Base-by-base conservation (phyloP, 139 green algal genomes). In the Coelastrella sp. region DNA sequence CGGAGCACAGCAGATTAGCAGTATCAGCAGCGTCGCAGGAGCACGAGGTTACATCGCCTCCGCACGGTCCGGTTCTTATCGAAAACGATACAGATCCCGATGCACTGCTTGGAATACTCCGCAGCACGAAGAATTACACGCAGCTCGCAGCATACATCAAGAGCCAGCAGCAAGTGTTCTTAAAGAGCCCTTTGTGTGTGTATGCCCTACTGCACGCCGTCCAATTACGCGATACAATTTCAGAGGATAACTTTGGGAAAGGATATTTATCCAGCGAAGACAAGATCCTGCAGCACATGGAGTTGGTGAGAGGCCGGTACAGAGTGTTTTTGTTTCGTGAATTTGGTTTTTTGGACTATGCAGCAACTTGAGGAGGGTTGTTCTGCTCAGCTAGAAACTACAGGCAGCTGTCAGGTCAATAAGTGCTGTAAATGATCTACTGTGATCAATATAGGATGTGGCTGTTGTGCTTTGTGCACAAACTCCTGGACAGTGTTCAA, bases 201-300 rank as follows among this genome's bases (percentile, higher is more conserved):
- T 88, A 88, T 68, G 66, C 68, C n/a, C 68, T 88, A 68, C 68
- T 88, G 84, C 84, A 88, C 66, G 84, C 84, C 6, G 84, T 88
- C 35, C 68, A 80, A n/a, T 49, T 88, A 68, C 35, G 68, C 10
- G 84, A 81, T 58, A 88, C 84, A 8, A 14, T 88, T n/a, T 66
- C 84, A 6, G 66, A 81, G 6, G 84, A 81, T 10, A 24, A 58
- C 20, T 7, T 88, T 4, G 56, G 66, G 4, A 81, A 68, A 7
- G 84, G 68, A 58, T 61, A 57, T 58, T 22, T 88, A 57, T 49
- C 84, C 8, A 81, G 58, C 6, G 84, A 88, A 49, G 66, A 74
- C 9, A 10, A 66, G 25, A 68, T 88, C 15, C 49, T 88, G 68
- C 20, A 66, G 68, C 66, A 88, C 49, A 57, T 88, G 35, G 68